Base-by-base conservation (phyloP, 2,329 filamentous ascomycete genomes). In the Huntiella decipiens region DNA sequence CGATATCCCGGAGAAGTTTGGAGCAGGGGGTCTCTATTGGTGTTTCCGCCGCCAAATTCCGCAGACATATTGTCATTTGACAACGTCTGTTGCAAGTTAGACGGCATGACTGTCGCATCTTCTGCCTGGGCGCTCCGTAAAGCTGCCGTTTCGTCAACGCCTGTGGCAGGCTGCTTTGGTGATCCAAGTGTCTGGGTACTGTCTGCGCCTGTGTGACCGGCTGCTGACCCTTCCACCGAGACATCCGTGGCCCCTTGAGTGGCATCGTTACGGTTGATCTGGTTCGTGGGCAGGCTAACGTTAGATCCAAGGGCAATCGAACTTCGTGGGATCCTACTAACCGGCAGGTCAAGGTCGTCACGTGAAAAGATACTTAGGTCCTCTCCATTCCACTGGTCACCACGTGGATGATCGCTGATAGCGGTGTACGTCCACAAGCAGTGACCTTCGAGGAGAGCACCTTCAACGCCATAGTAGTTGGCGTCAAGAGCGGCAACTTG, bases 361-460 rank as follows among this genome's bases (percentile, higher is more conserved):
- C 74, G 54, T 0, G 85, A 95, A 57, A 77, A 81, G 46, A 98
- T 91, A 4, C 87, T 95, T 32, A 98, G 63, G 58, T 98, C 91
- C 60, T 98, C 91, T 40, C 91, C 91, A 54, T 98, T 98, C 91
- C 91, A 98, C 53, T 85, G 77, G 56, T 98, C 91, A 46, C 91
- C 91, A 63, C 83, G 79, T 56, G 79, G 68, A 57, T 98, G 91
- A 51, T 80, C 79, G 58, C 96, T 98, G 70, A 72, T 71, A 15
- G 74, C 72, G 51, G 75, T 77, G 60, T 98, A 98, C 1, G 85
- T 67, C 91, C 91, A 98, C 39, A 95, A 61, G 0, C 86, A 83
- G 56, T 88, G 91, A 0, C 88, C 91, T 52, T 87, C 87, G 48
- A 85, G 75, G 11, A 73, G 68, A 33, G 84, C 81, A 0, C 83